Conservation (phyloP, 73 alveolate genomes). For the Breviolum minutum region DNA sequence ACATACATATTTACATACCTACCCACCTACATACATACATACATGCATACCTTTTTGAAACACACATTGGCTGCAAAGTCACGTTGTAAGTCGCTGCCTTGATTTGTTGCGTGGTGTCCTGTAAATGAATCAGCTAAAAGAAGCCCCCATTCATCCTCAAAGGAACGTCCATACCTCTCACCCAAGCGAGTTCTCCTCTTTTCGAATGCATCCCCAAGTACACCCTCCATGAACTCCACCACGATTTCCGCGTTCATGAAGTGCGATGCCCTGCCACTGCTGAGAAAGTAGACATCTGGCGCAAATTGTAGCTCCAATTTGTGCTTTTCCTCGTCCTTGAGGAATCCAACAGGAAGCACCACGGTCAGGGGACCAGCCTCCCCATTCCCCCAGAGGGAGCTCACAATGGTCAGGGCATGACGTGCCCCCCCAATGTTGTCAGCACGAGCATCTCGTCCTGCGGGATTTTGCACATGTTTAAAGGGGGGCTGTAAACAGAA, state of each 20-base stretch:
- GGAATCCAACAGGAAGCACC: neutral
- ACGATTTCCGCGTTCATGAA: neutral
- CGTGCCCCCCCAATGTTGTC: neutral
- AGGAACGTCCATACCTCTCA: neutral
- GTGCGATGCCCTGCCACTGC: neutral
- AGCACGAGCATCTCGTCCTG: neutral
- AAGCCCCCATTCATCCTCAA: neutral
- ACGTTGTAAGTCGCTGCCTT: neutral
- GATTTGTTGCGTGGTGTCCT: neutral
- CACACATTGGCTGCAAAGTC: neutral
- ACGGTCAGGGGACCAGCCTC: slow-evolving; percentile 9
- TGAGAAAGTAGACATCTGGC: neutral
- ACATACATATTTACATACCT: no score
- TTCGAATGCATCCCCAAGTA: neutral
- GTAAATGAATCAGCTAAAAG: neutral
- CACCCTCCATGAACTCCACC: slow-evolving; percentile 1
- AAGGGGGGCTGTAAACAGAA: neutral
- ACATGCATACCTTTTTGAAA: neutral
- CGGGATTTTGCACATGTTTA: no score
- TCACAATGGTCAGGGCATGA: neutral
- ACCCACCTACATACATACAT: neutral
- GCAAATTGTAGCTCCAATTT: neutral
- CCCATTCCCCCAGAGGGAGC: neutral
- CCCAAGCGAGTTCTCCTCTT: neutral
- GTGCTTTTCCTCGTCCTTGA: neutral